Percentiles rank a stretch among this genome's conserved stretches.
These are phyloP conservation scores for Dalechampia spathulata DNA, from an alignment of 441 rosid species.

Conservation along the genomic window DNA sequence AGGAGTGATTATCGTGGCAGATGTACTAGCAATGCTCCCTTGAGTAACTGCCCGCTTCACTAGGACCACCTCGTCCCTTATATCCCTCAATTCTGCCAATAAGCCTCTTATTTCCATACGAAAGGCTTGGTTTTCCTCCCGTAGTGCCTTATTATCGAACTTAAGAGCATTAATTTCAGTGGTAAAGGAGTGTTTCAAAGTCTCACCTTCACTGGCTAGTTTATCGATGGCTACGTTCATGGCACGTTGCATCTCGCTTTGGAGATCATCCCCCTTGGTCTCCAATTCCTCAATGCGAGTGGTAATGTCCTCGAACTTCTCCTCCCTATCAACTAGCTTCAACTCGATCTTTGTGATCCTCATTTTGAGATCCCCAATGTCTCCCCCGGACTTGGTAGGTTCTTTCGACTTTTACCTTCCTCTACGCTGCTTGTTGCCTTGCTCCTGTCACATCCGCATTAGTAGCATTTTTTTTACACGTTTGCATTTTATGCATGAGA, in stretches of 20 bases:
- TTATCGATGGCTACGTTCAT: background rate
- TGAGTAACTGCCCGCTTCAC: background rate
- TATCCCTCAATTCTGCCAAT: background rate
- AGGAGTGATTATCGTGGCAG: background rate
- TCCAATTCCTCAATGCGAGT: background rate
- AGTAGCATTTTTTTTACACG: too few species aligned
- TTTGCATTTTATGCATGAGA: too few species aligned
- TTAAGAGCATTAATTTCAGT: too few species aligned
- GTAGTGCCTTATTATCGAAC: background rate
- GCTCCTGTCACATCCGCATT: too few species aligned
- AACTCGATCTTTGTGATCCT: background rate
- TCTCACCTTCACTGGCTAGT: background rate
- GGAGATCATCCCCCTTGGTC: background rate
- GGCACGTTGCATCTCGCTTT: background rate
- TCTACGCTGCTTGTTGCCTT: background rate
- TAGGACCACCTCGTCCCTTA: background rate
- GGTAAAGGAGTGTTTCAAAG: too few species aligned
- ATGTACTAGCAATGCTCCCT: background rate
- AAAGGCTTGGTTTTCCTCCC: background rate
- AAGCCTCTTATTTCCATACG: background rate
- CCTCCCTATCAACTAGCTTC: background rate
- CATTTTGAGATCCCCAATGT: too few species aligned
- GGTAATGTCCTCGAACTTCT: background rate
- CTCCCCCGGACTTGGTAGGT: too few species aligned
- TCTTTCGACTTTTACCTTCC: background rate